phyloP scores from a whole-genome alignment of 805 yeast genomes.

The Hanseniaspora valbyensis region DNA sequence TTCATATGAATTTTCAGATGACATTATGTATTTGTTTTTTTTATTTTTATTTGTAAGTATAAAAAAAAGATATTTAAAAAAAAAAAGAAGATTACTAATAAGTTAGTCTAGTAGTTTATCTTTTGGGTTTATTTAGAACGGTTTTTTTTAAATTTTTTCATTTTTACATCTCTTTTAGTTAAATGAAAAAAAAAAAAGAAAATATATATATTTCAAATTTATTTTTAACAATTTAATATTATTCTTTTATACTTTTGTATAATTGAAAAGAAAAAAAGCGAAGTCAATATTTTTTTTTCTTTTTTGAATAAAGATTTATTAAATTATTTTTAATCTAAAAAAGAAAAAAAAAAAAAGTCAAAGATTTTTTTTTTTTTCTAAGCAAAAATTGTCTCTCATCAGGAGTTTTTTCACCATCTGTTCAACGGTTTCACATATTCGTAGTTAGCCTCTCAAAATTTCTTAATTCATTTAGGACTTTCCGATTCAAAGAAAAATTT shows the following conservation, averaged over 20 bases:
- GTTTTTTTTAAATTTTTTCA: not conserved
- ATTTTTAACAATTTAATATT: too few relatives aligned
- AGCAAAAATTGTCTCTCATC: too few relatives aligned
- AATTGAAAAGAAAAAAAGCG: too few relatives aligned
- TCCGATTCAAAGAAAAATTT: not conserved
- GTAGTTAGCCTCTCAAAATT: not conserved
- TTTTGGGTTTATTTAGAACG: conserved; percentile 1
- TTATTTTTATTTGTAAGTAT: not conserved
- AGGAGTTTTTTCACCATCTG: too few relatives aligned
- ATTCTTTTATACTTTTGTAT: too few relatives aligned
- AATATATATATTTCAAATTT: too few relatives aligned
- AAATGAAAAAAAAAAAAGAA: too few relatives aligned
- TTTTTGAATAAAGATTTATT: too few relatives aligned
- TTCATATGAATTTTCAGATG: conserved; percentile 11
- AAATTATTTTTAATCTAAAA: not conserved
- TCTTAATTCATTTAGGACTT: not conserved
- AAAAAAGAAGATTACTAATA: not conserved
- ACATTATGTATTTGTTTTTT: conserved; percentile 9
- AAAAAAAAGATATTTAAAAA: not conserved
- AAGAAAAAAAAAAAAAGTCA: not conserved
- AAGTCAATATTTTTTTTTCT: too few relatives aligned
- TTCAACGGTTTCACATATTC: not conserved
- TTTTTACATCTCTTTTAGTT: too few relatives aligned
- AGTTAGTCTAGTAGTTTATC: not conserved
- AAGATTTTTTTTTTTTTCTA: not conserved